These are phyloP conservation scores for Ceratocystis albifundus DNA, from an alignment of 2,329 filamentous ascomycete genomes.

Conservation along the genomic window DNA sequence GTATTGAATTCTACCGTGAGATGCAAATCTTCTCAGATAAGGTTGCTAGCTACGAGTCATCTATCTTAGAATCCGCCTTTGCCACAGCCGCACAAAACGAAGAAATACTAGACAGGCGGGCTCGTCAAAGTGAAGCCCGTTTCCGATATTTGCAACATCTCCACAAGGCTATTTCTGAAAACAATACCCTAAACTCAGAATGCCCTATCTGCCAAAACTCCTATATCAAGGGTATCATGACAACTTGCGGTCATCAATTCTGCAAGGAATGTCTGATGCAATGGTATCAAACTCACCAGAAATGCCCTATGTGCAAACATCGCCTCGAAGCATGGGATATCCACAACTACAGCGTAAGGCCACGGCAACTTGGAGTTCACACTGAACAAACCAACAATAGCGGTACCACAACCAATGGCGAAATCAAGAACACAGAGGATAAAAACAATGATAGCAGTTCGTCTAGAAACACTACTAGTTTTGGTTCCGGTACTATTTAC, in stretches of 20 bases:
- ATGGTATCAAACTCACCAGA: conserved; percentile 65
- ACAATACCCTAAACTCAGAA: conserved; percentile 47
- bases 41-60: conserved; percentile 39
- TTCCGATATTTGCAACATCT: conserved; percentile 47
- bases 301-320: conserved; percentile 76
- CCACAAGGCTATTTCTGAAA: conserved; percentile 32
- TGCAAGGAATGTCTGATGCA: conserved; percentile 74
- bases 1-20: conserved; percentile 82
- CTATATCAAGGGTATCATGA: conserved; percentile 71
- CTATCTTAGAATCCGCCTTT: conserved; percentile 21
- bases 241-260: conserved; percentile 82
- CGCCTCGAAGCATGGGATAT: conserved; percentile 55
- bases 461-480: background rate
- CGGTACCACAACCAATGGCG: conserved; percentile 29
- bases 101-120: conserved; percentile 33
- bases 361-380: conserved; percentile 58
- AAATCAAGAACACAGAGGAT: no score
- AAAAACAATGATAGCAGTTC: background rate
- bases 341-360: conserved; percentile 75
- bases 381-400: conserved; percentile 25
- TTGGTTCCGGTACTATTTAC: conserved; percentile 44
- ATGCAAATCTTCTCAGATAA: conserved; percentile 80
- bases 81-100: background rate
- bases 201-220: conserved; percentile 76
- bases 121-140: conserved; percentile 58